A percentile compares a stretch with the other conserved stretches of the same genome.
phyloP scores from a whole-genome alignment of 176 grass and related monocot species.

The Lolium rigidum region DNA sequence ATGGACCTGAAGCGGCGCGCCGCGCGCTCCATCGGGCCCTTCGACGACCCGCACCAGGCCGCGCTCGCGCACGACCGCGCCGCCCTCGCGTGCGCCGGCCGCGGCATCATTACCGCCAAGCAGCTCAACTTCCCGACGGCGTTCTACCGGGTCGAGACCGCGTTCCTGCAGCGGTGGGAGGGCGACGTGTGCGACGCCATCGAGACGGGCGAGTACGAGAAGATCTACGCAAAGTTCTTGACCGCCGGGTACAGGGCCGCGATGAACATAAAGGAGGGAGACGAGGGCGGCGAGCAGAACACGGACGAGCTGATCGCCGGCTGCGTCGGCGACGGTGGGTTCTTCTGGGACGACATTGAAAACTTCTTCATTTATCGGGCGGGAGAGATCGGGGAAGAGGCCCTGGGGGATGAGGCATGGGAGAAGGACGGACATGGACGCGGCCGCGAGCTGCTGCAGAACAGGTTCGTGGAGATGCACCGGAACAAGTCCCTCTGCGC shows the following conservation, averaged over 20 bases:
- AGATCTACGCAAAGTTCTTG: slow-evolving; percentile 37
- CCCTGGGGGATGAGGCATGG: background rate
- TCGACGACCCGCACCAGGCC: slow-evolving; percentile 31
- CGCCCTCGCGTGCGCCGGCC: slow-evolving; percentile 27
- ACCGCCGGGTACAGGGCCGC: background rate
- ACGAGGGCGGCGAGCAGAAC: background rate
- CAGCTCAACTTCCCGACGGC: background rate
- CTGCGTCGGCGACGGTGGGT: background rate
- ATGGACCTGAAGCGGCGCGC: background rate
- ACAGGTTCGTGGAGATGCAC: slow-evolving; percentile 52
- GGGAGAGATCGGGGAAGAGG: background rate
- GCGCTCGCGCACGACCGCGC: slow-evolving; percentile 54
- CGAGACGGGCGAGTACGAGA: slow-evolving; percentile 43
- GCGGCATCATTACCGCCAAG: background rate
- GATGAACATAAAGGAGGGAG: background rate
- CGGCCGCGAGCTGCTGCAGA: background rate
- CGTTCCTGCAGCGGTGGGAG: slow-evolving; percentile 32
- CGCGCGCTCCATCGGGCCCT: background rate
- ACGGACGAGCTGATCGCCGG: background rate
- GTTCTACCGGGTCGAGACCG: slow-evolving; percentile 33
- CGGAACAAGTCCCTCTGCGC: slow-evolving; percentile 38
- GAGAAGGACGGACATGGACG: background rate
- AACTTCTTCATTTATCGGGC: slow-evolving; percentile 30
- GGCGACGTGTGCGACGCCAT: slow-evolving; percentile 19
- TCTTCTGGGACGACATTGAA: background rate